Evolutionary conservation across 257 asterid species (phyloP), one percentile per base, ranked within the genome.

Genomic region (Solanum verrucosum): DNA sequence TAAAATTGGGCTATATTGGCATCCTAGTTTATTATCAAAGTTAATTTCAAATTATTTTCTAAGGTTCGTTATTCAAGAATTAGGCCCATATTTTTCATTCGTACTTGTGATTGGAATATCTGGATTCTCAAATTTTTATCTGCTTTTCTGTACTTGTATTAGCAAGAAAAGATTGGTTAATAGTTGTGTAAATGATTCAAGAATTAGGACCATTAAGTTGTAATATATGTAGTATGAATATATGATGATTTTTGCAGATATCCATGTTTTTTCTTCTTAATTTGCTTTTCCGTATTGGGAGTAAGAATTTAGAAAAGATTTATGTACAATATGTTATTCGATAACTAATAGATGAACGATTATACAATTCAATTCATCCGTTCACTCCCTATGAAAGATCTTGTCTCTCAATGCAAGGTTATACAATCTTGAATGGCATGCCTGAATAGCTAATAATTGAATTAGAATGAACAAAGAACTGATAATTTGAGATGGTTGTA

Each of bases 1-100:
- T 90, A 87, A 89, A 65, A 88, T 93, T 40, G 93, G 93, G 5
- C 52, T 95, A 29, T 92, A 82, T 82, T 93, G 96, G 94, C 94
- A 93, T 87, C 46, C 87, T 1, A 74, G 44, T 34, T 81, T 34
- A 12, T 67, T 31, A 11, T 67, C 35, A 25, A 4, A 10, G 16
- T 67, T 25, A 27, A 13, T 12, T 27, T 12, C 21, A 27, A 67
- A 63, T 63, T 63, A n/a, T 5, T 63, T 63, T 63, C 31, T n/a
- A 11, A 56, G n/a, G n/a, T 56, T 56, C 63, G 21, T 56, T 18
- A 56, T 18, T 56, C n/a, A 56, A 56, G 63, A 56, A 56, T 56
- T 18, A 56, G 63, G 63, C n/a, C n/a, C 21, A 7, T 56, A 56
- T 18, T 56, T 18, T 56, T 56, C 63, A 56, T 56, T 56, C 4